A percentile compares a stretch with the other conserved stretches of the same genome.
These are phyloP conservation scores for Metschnikowia continentalis DNA, from an alignment of 805 yeast genomes.

Conservation along the genomic window DNA sequence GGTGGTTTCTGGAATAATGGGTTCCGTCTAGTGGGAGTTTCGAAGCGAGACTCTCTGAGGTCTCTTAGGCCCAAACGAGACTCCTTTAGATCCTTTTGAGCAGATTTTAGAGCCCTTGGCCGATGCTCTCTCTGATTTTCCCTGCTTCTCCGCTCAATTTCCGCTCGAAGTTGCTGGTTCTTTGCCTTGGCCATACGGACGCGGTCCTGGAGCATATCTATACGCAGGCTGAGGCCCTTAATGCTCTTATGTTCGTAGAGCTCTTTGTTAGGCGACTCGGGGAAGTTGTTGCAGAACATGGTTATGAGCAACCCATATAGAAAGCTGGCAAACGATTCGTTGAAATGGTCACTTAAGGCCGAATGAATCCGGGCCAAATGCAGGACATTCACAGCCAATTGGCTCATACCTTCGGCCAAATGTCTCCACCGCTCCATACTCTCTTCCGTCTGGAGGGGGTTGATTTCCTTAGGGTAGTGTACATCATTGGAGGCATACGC, in stretches of 20 bases:
- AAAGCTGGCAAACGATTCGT: conserved; percentile 74
- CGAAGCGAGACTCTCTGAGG: background rate
- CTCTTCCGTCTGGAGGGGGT: conserved; percentile 41
- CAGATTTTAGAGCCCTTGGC: too few species aligned
- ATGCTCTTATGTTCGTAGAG: conserved; percentile 30
- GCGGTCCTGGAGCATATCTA: conserved; percentile 19
- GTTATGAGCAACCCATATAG: conserved; percentile 78
- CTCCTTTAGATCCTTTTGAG: background rate
- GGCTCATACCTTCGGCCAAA: conserved; percentile 43
- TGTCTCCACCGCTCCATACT: conserved; percentile 37
- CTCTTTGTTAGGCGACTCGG: conserved; percentile 34
- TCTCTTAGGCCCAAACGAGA: background rate
- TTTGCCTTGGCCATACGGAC: conserved; percentile 19
- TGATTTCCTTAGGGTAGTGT: conserved; percentile 41
- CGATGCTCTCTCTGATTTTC: background rate
- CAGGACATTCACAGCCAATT: conserved; percentile 56
- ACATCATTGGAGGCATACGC: conserved; percentile 25
- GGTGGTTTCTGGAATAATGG: background rate
- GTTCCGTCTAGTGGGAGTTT: background rate
- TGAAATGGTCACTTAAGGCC: conserved; percentile 54
- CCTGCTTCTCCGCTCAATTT: background rate
- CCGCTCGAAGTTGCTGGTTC: conserved; percentile 4
- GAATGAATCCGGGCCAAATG: conserved; percentile 57
- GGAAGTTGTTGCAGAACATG: conserved; percentile 83
- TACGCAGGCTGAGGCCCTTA: conserved; percentile 20